phyloP scores from a whole-genome alignment of 2,329 filamentous ascomycete genomes.

The Talaromyces islandicus region DNA sequence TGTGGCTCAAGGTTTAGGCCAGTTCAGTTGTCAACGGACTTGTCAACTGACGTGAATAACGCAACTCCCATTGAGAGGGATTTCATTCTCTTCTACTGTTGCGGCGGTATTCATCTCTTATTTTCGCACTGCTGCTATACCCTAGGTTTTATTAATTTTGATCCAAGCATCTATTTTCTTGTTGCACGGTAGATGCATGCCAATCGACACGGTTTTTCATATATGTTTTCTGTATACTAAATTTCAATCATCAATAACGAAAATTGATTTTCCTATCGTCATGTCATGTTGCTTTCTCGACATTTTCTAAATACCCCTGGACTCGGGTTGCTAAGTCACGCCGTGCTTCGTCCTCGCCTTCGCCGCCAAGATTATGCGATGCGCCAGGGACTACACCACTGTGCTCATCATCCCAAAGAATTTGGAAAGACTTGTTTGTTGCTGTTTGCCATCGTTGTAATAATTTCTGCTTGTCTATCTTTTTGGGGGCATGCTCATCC shows the following conservation, averaged over 20 bases:
- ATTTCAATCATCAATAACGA: neutral
- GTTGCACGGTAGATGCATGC: neutral
- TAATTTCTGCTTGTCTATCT: constrained; percentile 40
- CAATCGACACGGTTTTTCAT: neutral
- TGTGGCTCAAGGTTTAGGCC: constrained; percentile 69
- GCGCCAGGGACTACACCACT: constrained; percentile 45
- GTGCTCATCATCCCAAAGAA: constrained; percentile 43
- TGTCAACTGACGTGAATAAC: no score
- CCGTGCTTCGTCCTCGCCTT: constrained; percentile 40
- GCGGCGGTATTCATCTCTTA: neutral
- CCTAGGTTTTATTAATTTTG: neutral
- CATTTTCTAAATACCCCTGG: constrained; percentile 24
- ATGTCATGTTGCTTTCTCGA: constrained; percentile 14
- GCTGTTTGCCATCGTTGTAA: constrained; percentile 39
- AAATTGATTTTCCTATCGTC: constrained; percentile 9
- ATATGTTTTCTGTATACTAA: constrained; percentile 10
- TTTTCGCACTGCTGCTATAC: neutral
- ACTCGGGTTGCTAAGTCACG: constrained; percentile 30
- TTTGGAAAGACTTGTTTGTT: constrained; percentile 28
- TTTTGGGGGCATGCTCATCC: constrained; percentile 40
- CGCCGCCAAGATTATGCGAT: constrained; percentile 44
- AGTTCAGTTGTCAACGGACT: no score
- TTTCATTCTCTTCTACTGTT: neutral
- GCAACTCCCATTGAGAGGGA: neutral
- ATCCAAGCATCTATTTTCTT: neutral